These are phyloP conservation scores for Escovopsis sp. DNA, from an alignment of 2,329 filamentous ascomycete species.

Conservation along the genomic window DNA sequence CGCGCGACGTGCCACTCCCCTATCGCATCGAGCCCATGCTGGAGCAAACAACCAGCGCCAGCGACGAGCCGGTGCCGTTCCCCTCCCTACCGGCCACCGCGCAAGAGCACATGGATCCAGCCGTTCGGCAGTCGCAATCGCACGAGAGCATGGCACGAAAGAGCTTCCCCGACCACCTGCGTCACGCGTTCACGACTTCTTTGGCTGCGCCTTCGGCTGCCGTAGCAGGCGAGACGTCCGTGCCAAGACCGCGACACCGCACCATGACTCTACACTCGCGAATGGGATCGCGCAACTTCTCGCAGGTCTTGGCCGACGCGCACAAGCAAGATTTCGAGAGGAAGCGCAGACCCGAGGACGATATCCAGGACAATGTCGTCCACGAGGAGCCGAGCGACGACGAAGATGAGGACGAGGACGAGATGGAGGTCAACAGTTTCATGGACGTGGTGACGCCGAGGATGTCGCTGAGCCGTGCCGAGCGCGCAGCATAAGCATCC, in stretches of 20 bases:
- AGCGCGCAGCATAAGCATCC: too few relatives aligned
- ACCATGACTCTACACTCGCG: constrained; percentile 11
- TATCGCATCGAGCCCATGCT: constrained; percentile 46
- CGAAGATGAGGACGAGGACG: constrained; percentile 8
- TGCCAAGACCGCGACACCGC: constrained; percentile 15
- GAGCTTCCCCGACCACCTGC: neutral
- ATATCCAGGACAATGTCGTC: constrained; percentile 13
- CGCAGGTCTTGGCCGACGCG: constrained; percentile 60
- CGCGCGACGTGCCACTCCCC: constrained; percentile 71
- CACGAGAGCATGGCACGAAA: constrained; percentile 2
- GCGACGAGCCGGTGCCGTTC: constrained; percentile 6
- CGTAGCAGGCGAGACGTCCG: constrained; percentile 9
- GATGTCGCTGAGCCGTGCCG: neutral
- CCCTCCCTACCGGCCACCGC: too few relatives aligned
- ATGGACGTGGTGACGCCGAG: constrained; percentile 3
- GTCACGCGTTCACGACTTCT: constrained; percentile 4
- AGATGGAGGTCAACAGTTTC: constrained; percentile 5
- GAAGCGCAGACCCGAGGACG: constrained; percentile 34
- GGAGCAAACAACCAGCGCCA: constrained; percentile 25
- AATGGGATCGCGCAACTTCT: constrained; percentile 22
- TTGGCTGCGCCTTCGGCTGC: constrained; percentile 9
- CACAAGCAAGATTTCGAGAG: constrained; percentile 90
- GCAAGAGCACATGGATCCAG: constrained; percentile 8
- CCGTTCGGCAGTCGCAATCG: constrained; percentile 1
- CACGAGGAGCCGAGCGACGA: constrained; percentile 19